phyloP scores from a whole-genome alignment of 805 yeast genomes.

The Cyberlindnera mrakii region DNA sequence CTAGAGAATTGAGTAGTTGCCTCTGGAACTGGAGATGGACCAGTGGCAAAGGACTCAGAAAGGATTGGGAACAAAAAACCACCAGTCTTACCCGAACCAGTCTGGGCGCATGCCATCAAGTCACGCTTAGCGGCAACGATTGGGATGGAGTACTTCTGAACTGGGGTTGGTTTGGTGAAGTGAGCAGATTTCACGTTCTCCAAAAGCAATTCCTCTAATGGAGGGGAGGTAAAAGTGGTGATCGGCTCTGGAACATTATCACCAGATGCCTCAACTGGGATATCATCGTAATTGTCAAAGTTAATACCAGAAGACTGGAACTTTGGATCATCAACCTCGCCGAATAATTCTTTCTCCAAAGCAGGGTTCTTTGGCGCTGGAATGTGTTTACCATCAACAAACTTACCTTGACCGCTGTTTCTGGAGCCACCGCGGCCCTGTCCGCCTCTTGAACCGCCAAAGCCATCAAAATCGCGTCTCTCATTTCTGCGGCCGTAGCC shows the following conservation, averaged over 20 bases:
- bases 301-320: conserved; percentile 96
- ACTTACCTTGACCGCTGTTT: conserved; percentile 64
- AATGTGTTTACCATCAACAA: conserved; percentile 81
- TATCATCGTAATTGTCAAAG: conserved; percentile 97
- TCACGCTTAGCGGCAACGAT: conserved; percentile 86
- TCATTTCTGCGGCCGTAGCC: conserved; percentile 14
- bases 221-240: conserved; percentile 81
- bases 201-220: conserved; percentile 78
- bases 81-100: conserved; percentile 99
- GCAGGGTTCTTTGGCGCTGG: conserved; percentile 70
- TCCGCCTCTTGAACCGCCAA: conserved; percentile 18
- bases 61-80: conserved; percentile 98
- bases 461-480: conserved; percentile 18
- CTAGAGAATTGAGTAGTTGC: conserved; percentile 44
- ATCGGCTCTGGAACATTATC: conserved; percentile 92
- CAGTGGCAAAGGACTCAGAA: conserved; percentile 81
- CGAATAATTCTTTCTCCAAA: conserved; percentile 77
- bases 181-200: conserved; percentile 85
- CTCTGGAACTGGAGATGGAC: conserved; percentile 65
- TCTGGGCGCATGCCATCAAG: conserved; percentile 96
- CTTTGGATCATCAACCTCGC: conserved; percentile 56
- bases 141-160: conserved; percentile 89
- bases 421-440: conserved; percentile 26
- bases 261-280: conserved; percentile 98
- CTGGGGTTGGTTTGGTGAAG: conserved; percentile 95